Base-by-base conservation (phyloP, 2,329 filamentous ascomycete genomes). In the Dryadomyces sulphureus region DNA sequence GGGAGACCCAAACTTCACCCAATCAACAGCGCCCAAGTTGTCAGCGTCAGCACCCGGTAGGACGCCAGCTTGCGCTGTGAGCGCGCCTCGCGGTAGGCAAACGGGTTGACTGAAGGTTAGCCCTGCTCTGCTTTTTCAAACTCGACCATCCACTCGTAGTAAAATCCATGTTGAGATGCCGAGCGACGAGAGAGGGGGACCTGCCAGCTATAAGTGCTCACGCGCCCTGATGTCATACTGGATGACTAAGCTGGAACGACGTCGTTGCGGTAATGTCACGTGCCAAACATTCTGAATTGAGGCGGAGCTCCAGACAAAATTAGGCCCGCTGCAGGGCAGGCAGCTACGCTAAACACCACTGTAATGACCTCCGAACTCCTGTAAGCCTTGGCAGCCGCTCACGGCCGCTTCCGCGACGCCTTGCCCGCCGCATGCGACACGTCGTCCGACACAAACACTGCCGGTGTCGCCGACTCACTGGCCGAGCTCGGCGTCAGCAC, bases 1-100 rank as follows among this genome's bases (percentile, higher is more conserved):
- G n/a, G n/a, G n/a, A n/a, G n/a, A n/a, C n/a, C 7, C 9, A 35
- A 14, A 35, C 16, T 14, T 35, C 17, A 36, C 34, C 85, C 61
- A 46, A 92, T 66, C 35, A 86, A 75, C 39, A 93, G 64, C 24
- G 86, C 63, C 81, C 85, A 94, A 32, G 79, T 80, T 43, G 87
- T 50, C 38, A 80, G 71, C 4, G 84, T 85, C 50, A 88, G 65
- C 59, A 87, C 64, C 62, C 86, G 88, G 73, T 92, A 92, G 32
- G 77, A 69, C 53, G 77, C 67, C 55, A 94, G 67, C 43, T 77
- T 69, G 50, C 68, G 66, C 25, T 65, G 62, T 50, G 70, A 70
- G 58, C 86, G 79, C 17, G 75, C 69, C 49, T 88, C 81, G 56
- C 77, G 77, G 62, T 72, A 79, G 49, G 73, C 68, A 65, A 92